Evolutionary conservation across 306 rosid species (phyloP).

Genomic region (Hippophae gyantsensis): DNA sequence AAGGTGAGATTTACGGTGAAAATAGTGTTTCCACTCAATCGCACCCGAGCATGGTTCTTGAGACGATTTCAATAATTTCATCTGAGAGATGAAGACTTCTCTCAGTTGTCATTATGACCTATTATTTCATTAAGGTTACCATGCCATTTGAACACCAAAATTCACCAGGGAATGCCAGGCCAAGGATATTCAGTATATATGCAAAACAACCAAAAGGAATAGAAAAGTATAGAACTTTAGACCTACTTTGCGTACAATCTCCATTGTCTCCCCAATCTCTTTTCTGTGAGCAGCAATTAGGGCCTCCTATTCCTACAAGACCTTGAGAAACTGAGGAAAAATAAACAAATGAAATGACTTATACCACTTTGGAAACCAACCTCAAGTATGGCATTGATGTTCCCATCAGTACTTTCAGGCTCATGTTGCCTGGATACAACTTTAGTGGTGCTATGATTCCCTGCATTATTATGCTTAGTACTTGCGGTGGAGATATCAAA

Average conservation of each 20-base stretch:
- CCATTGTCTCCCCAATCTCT: slow-evolving; percentile 98
- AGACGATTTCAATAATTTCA: too few relatives aligned
- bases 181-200: too few relatives aligned
- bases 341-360: neutral
- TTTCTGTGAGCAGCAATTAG: slow-evolving; percentile 89
- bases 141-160: too few relatives aligned
- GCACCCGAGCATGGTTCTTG: too few relatives aligned
- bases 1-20: neutral
- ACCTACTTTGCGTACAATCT: slow-evolving; percentile 98
- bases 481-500: slow-evolving; percentile 23
- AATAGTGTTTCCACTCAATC: too few relatives aligned
- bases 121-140: too few relatives aligned
- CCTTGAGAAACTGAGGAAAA: slow-evolving; percentile 8
- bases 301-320: slow-evolving; percentile 84
- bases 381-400: slow-evolving; percentile 80
- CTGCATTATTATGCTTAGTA: slow-evolving; percentile 44
- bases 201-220: too few relatives aligned
- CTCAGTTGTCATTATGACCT: too few relatives aligned
- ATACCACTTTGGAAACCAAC: slow-evolving; percentile 35
- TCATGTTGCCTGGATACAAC: slow-evolving; percentile 43
- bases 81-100: too few relatives aligned
- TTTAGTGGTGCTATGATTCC: slow-evolving; percentile 32
- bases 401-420: slow-evolving; percentile 57
- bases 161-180: too few relatives aligned
- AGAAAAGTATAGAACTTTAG: neutral